Evolutionary conservation across 2,329 filamentous ascomycete genomes (phyloP), one percentile per base, ranked within the genome.

Genomic region (Aphanoascus verrucosus): DNA sequence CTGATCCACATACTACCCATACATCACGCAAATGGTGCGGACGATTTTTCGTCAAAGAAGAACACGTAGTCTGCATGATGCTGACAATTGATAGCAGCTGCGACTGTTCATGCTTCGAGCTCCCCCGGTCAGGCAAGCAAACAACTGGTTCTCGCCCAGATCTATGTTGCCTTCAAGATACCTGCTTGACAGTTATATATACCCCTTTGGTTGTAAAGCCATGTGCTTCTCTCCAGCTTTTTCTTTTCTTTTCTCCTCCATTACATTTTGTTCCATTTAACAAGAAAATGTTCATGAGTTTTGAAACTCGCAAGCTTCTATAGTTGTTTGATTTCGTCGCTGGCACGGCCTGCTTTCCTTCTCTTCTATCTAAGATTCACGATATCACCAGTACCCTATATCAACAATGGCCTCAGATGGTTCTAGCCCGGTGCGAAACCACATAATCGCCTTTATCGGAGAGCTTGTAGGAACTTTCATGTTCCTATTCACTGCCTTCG

Each of bases 391-490:
- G n/a, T 17, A 3, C 40, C 32, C 17, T 4, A 38, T 6, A 2
- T 19, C 23, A 20, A 42, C 9, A 11, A 42, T 49, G 47, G 40
- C 32, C 31, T 49, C 38, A 15, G 47, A 49, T 42, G 19, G 15
- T 9, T 17, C 37, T n/a, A 41, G 37, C 53, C 63, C 55, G 14
- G 15, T 59, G 49, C 69, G 73, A 19, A 72, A 73, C 49, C 74
- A 77, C 58, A 56, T 73, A 44, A 67, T 78, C 41, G 75, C 73
- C 31, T 65, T 70, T 12, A 49, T 74, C 8, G 74, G 74, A 17
- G 77, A 80, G 62, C 76, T 78, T 20, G 67, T 76, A 11, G 77
- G 77, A 31, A 80, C 76, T 0, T 73, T 75, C 38, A 60, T 76
- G 56, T 77, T 76, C 61, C 64, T 77, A 15, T 74, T 75, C 63